Evolutionary conservation across 352 stramenopile species (phyloP), one percentile per base, ranked within the genome.

Genomic region (Thraustochytrium striatum): DNA sequence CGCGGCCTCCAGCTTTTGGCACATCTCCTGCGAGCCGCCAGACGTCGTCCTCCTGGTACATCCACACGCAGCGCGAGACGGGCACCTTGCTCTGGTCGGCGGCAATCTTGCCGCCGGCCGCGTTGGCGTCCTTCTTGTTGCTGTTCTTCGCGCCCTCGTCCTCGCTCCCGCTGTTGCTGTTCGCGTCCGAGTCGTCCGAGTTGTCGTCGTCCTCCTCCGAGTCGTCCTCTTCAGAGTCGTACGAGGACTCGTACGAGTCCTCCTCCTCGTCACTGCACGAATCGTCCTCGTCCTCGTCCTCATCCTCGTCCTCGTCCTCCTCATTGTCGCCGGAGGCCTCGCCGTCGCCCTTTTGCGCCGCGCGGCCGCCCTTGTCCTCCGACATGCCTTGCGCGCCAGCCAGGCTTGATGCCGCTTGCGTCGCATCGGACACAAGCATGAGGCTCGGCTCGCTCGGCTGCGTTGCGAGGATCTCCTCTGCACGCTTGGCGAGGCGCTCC

Each of bases 1-100:
- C 21, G 65, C 65, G 30, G 33, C 30, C 50, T 75, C 65, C 35
- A 75, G 65, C 13, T 65, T 75, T n/a, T n/a, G 33, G n/a, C n/a
- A 19, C 0, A 30, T 39, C 32, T 75, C 65, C 25, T 39, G 7
- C 41, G 43, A 11, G 65, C 13, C 65, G 28, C 65, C 65, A 75
- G 35, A 30, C 30, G 39, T 72, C 50, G 1, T 70, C 41, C 21
- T 38, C n/a, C 47, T 75, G 65, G 50, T 75, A 75, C 65, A 75
- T 75, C 65, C 65, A 75, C 13, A 70, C 65, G 32, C 65, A 75
- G 41, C 65, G 39, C 32, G 25, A 21, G n/a, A 75, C 3, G 8
- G 65, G 65, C 9, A 75, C 52, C 52, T 61, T 58, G 25, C 16
- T 75, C 11, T 19, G 35, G 21, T 30, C 59, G n/a, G n/a, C n/a